A percentile compares a stretch with the other conserved stretches of the same genome.
phyloP scores from a whole-genome alignment of 2,329 filamentous ascomycete genomes.

The Nemania abortiva region DNA sequence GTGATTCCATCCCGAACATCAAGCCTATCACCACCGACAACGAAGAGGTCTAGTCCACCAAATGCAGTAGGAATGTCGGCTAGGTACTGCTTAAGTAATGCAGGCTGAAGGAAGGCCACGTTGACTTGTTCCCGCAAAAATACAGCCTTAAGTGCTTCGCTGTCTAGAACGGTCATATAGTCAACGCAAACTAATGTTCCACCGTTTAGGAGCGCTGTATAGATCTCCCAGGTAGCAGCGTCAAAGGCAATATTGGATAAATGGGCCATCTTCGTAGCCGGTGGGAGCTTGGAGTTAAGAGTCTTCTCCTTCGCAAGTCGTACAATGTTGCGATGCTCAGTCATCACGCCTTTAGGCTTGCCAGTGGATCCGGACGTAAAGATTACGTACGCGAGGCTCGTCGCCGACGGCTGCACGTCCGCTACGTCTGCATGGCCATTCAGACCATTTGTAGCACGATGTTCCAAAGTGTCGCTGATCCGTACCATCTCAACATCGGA shows the following conservation, averaged over 20 bases:
- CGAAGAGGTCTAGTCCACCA: slow-evolving; percentile 15
- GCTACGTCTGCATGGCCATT: slow-evolving; percentile 10
- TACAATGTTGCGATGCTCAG: slow-evolving; percentile 27
- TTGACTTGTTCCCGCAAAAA: slow-evolving; percentile 26
- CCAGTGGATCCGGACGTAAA: slow-evolving; percentile 32
- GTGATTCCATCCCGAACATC: slow-evolving; percentile 26
- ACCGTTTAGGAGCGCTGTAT: slow-evolving; percentile 23
- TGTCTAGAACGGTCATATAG: slow-evolving; percentile 28
- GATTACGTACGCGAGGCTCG: slow-evolving; percentile 29
- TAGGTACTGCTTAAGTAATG: slow-evolving; percentile 27
- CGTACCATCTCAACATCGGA: slow-evolving; percentile 15
- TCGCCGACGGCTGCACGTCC: slow-evolving; percentile 11
- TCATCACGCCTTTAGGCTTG: slow-evolving; percentile 28
- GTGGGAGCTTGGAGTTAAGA: slow-evolving; percentile 13
- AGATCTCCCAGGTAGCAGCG: slow-evolving; percentile 28
- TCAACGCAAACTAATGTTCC: slow-evolving; percentile 30
- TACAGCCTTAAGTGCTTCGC: slow-evolving; percentile 8
- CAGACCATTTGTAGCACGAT: slow-evolving; percentile 4
- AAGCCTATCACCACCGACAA: slow-evolving; percentile 29
- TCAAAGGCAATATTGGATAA: slow-evolving; percentile 32
- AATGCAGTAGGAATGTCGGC: slow-evolving; percentile 13
- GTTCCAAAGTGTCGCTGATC: slow-evolving; percentile 16
- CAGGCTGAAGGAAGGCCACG: slow-evolving; percentile 21
- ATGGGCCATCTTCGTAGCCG: slow-evolving; percentile 18
- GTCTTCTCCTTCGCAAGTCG: slow-evolving; percentile 19